These are phyloP conservation scores for Hamamelis virginiana DNA, from an alignment of 164 flowering plant species.

Conservation along the genomic window DNA sequence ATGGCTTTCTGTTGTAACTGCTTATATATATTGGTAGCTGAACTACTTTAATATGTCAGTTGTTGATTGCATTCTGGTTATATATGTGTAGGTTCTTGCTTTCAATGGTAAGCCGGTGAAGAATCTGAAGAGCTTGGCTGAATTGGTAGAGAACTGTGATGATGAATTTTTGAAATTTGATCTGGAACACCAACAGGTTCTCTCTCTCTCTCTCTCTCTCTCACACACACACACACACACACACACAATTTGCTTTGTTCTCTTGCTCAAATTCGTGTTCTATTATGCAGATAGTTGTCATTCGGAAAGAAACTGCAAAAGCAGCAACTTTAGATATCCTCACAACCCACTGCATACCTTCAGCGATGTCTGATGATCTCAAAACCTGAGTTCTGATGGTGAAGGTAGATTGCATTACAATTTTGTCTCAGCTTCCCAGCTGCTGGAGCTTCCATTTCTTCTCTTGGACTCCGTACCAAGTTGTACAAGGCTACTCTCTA, in stretches of 20 bases:
- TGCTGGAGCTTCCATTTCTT: not conserved
- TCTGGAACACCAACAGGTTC: conserved; percentile 82
- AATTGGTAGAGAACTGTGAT: conserved; percentile 78
- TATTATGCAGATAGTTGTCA: conserved; percentile 71
- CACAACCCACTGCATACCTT: conserved; percentile 84
- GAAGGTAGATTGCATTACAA: not conserved
- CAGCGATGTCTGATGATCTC: conserved; percentile 93
- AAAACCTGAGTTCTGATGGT: conserved; percentile 39
- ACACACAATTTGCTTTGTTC: not conserved
- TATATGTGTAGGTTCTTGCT: conserved; percentile 56
- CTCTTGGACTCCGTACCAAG: no score
- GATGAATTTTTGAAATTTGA: conserved; percentile 82
- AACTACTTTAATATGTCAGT: not conserved
- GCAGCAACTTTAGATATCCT: conserved; percentile 87
- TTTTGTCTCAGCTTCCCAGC: not conserved
- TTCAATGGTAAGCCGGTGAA: conserved; percentile 82
- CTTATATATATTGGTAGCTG: not conserved
- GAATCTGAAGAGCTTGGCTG: conserved; percentile 75
- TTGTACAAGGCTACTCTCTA: no score
- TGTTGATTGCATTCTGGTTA: conserved; percentile 4
- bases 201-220: conserved; percentile 16
- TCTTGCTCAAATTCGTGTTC: not conserved
- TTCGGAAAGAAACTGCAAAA: conserved; percentile 69
- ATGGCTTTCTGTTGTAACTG: not conserved
- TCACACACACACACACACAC: not conserved